Conservation (phyloP, 2,329 filamentous ascomycete genomes). For the Dactylellina haptotyla region DNA sequence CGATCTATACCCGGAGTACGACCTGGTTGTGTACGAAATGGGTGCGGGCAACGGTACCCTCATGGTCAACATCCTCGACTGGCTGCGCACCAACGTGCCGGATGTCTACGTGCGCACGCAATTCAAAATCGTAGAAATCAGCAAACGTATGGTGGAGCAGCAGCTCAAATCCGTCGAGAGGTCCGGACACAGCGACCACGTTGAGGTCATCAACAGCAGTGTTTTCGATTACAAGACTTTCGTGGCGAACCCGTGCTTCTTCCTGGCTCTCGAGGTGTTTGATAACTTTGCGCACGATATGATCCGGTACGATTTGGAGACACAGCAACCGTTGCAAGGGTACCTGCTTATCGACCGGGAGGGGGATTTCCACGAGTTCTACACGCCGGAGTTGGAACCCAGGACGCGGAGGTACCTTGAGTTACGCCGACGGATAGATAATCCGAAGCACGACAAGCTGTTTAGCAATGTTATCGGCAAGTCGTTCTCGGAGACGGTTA, state of each 20-base stretch:
- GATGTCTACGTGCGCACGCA: constrained; percentile 93
- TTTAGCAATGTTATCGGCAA: constrained; percentile 47
- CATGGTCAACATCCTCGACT: constrained; percentile 98
- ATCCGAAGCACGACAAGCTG: constrained; percentile 52
- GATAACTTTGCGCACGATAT: constrained; percentile 98
- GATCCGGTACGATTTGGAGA: constrained; percentile 85
- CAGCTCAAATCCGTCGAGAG: constrained; percentile 77
- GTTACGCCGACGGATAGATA: constrained; percentile 77
- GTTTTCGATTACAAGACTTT: constrained; percentile 93
- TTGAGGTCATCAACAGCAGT: constrained; percentile 93
- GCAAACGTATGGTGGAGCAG: constrained; percentile 77
- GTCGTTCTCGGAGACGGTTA: constrained; percentile 51
- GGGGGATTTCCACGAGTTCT: constrained; percentile 96
- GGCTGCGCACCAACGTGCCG: constrained; percentile 87
- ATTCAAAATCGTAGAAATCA: constrained; percentile 97
- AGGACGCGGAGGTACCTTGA: constrained; percentile 83
- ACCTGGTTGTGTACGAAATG: constrained; percentile 98
- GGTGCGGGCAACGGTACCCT: constrained; percentile 95
- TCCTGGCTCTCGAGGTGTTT: constrained; percentile 96
- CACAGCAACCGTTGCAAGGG: constrained; percentile 85
- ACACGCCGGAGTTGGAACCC: constrained; percentile 81
- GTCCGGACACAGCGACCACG: constrained; percentile 80
- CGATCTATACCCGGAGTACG: constrained; percentile 91
- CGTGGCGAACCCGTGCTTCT: constrained; percentile 94
- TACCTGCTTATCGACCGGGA: constrained; percentile 83